A percentile compares a stretch with the other conserved stretches of the same genome.
Conservation (phyloP, 1,284 basidiomycete genomes). For the Leccinum fallax region DNA sequence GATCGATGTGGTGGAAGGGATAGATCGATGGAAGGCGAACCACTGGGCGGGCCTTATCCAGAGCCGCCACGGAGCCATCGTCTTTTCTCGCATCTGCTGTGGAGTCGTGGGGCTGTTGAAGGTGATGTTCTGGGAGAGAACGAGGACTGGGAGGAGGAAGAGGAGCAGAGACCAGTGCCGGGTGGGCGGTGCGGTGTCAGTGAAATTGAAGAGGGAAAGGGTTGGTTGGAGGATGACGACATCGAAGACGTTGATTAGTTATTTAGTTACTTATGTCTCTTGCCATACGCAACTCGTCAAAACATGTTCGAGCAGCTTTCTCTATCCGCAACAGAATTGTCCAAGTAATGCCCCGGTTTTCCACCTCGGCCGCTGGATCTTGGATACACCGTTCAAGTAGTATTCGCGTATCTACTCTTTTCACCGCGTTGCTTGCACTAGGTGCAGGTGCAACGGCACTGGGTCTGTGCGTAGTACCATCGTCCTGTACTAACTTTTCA, state of each 20-base stretch:
- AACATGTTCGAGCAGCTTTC: neutral
- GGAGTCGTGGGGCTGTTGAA: slow-evolving; percentile 36
- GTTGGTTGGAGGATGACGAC: slow-evolving; percentile 70
- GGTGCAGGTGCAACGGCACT: slow-evolving; percentile 54
- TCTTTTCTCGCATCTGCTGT: slow-evolving; percentile 58
- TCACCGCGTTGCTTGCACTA: slow-evolving; percentile 48
- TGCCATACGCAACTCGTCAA: slow-evolving; percentile 2
- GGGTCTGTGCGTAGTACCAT: slow-evolving; percentile 52
- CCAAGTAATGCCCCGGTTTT: slow-evolving; percentile 13
- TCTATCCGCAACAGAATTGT: neutral
- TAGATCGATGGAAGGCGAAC: slow-evolving; percentile 27
- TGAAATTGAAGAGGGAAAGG: slow-evolving; percentile 32
- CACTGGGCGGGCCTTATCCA: neutral
- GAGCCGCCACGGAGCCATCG: slow-evolving; percentile 48
- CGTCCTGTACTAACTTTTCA: slow-evolving; percentile 9
- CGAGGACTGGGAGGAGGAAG: slow-evolving; percentile 24
- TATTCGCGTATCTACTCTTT: slow-evolving; percentile 45
- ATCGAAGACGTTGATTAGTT: slow-evolving; percentile 53
- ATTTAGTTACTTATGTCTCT: slow-evolving; percentile 10
- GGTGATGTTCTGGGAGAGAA: slow-evolving; percentile 34
- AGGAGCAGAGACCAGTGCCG: slow-evolving; percentile 12
- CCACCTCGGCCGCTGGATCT: neutral
- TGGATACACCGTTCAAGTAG: slow-evolving; percentile 23
- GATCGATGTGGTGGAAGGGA: slow-evolving; percentile 13
- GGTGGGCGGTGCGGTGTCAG: slow-evolving; percentile 20